Evolutionary conservation across 257 asterid genomes (phyloP).

Genomic region (Phtheirospermum japonicum): DNA sequence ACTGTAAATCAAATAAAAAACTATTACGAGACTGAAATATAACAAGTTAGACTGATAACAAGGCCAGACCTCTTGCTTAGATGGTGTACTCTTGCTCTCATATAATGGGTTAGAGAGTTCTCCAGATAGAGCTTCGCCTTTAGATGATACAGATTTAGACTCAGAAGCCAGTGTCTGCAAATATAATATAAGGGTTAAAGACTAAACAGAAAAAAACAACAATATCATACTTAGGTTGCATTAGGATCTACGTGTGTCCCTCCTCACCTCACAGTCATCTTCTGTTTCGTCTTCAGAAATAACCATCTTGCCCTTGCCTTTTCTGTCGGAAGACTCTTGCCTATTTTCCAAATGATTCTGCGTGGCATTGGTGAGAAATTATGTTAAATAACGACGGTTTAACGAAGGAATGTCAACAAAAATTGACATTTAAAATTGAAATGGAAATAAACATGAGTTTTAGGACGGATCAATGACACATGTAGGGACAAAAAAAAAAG

Average conservation of each 20-base stretch:
- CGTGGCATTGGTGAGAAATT: neutral
- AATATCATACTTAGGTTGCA: neutral
- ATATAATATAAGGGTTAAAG: conserved; percentile 11
- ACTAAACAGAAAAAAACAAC: neutral
- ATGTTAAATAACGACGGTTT: neutral
- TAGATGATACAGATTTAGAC: conserved; percentile 8
- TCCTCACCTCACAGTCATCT: conserved; percentile 18
- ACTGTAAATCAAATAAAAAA: neutral
- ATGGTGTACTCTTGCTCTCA: neutral
- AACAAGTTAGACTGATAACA: conserved; percentile 8
- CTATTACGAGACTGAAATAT: neutral
- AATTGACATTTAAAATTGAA: neutral
- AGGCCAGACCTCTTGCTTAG: conserved; percentile 19
- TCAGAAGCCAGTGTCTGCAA: conserved; percentile 22
- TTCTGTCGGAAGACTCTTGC: conserved; percentile 6
- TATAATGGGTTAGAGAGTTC: conserved; percentile 8
- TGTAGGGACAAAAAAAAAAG: neutral
- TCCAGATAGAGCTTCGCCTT: conserved; percentile 12
- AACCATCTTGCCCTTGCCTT: conserved; percentile 12
- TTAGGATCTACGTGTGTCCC: neutral
- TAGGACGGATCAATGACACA: neutral
- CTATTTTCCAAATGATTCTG: conserved; percentile 13
- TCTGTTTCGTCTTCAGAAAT: conserved; percentile 21
- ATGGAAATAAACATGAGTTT: neutral
- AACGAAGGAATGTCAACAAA: neutral